phyloP scores from a whole-genome alignment of 169 alveolate species.

The Theileria equi region DNA sequence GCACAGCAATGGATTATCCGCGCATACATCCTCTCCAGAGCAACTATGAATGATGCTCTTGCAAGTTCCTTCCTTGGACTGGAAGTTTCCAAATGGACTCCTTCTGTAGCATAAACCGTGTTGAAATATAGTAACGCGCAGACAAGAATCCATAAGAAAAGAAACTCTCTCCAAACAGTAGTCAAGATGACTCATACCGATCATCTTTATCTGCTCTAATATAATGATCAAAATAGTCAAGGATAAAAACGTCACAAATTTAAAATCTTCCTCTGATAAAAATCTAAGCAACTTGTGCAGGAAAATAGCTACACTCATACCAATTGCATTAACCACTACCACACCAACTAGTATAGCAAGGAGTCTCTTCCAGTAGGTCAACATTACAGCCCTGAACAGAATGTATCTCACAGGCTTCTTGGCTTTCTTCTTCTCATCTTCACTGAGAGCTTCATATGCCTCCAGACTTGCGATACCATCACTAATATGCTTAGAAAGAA shows the following conservation, averaged over 20 bases:
- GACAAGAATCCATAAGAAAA: constrained; percentile 18
- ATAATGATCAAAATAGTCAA: background rate
- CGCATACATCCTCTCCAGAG: background rate
- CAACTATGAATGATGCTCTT: background rate
- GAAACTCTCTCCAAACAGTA: constrained; percentile 24
- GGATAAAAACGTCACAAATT: background rate
- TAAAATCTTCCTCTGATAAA: background rate
- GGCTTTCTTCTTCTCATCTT: background rate
- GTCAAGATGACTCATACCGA: constrained; percentile 20
- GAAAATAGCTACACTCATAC: constrained; percentile 25
- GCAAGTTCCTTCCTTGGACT: constrained; percentile 4
- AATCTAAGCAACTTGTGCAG: background rate
- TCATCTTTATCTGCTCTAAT: constrained; percentile 6
- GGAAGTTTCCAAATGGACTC: background rate
- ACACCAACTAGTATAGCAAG: constrained; percentile 10
- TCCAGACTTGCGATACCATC: constrained; percentile 45
- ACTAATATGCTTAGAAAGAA: constrained; percentile 47
- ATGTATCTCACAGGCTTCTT: background rate
- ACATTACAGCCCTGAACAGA: constrained; percentile 21
- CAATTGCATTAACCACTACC: background rate
- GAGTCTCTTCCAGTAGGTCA: constrained; percentile 32
- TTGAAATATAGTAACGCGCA: constrained; percentile 53
- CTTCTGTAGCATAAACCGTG: constrained; percentile 55
- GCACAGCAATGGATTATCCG: constrained; percentile 38
- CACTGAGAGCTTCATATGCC: background rate